Percentiles rank a stretch among this genome's conserved stretches.
phyloP scores from a whole-genome alignment of 208 protist genomes.

The Leishmania arabica region DNA sequence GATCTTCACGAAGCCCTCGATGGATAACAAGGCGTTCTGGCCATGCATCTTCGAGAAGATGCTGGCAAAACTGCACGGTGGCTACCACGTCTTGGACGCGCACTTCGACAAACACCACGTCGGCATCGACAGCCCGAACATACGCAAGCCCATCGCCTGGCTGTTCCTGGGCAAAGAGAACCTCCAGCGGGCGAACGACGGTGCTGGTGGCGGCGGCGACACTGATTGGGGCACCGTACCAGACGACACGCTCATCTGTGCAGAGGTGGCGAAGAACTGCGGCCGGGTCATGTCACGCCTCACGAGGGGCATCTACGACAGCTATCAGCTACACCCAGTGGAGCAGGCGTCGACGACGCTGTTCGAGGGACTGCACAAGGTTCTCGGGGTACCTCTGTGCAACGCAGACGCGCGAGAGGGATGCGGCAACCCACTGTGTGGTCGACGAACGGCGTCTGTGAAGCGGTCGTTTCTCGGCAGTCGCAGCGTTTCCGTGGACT shows the following conservation, averaged over 20 bases:
- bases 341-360: conserved; percentile 8
- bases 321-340: conserved; percentile 20
- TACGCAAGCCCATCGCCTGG: conserved; percentile 23
- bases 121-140: conserved; percentile 23
- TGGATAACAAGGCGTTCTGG: conserved; percentile 49
- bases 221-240: neutral
- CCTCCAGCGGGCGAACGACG: conserved; percentile 42
- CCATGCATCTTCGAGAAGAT: conserved; percentile 87
- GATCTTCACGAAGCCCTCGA: conserved; percentile 67
- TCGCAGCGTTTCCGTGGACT: conserved; percentile 1
- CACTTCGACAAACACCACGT: conserved; percentile 27
- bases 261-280: conserved; percentile 15
- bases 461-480: neutral
- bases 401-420: neutral
- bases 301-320: conserved; percentile 31
- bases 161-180: conserved; percentile 15
- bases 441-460: neutral
- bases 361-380: conserved; percentile 15
- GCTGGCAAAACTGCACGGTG: conserved; percentile 82
- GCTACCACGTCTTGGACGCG: conserved; percentile 70
- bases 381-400: conserved; percentile 5
- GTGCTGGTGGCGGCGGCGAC: neutral
- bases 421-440: neutral
- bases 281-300: conserved; percentile 23
- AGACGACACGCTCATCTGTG: conserved; percentile 3